These are phyloP conservation scores for Lepidium didymum DNA, from an alignment of 345 rosid genomes.

Conservation along the genomic window DNA sequence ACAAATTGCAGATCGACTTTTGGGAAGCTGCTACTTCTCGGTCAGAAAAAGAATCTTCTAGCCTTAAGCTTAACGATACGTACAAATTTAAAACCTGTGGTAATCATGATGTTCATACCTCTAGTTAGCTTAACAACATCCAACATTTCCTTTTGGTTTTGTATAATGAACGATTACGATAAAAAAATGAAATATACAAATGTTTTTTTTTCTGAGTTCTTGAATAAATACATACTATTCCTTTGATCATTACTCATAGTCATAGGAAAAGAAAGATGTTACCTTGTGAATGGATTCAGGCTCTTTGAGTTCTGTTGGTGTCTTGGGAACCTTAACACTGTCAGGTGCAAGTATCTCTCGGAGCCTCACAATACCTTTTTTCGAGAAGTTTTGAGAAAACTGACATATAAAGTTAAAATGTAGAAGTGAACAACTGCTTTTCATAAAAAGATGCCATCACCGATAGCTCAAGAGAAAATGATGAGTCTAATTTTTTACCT, in stretches of 20 bases:
- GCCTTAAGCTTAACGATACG: slow-evolving; percentile 83
- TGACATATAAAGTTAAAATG: slow-evolving; percentile 12
- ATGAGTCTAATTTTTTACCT: slow-evolving; percentile 37
- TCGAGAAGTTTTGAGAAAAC: slow-evolving; percentile 74
- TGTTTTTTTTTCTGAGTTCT: not conserved
- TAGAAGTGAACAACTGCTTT: not conserved
- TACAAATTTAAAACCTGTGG: slow-evolving; percentile 81
- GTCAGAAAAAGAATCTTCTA: slow-evolving; percentile 84
- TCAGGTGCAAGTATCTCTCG: slow-evolving; percentile 73
- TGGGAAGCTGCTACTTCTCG: slow-evolving; percentile 71
- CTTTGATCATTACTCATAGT: not conserved
- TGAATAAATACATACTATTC: not conserved
- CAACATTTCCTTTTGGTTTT: not conserved
- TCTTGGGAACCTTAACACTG: slow-evolving; percentile 63
- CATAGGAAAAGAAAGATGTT: slow-evolving; percentile 9
- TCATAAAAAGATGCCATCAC: not conserved
- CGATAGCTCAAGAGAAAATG: not conserved
- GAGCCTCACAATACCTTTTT: slow-evolving; percentile 61
- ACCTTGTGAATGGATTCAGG: slow-evolving; percentile 98
- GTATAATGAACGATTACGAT: not conserved
- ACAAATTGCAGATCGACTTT: slow-evolving; percentile 71
- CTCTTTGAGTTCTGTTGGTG: slow-evolving; percentile 57
- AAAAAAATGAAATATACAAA: not conserved
- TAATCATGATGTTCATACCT: not conserved
- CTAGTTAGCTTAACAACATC: not conserved